phyloP scores from a whole-genome alignment of 352 stramenopile genomes.

The Globisporangium sylvaticum region DNA sequence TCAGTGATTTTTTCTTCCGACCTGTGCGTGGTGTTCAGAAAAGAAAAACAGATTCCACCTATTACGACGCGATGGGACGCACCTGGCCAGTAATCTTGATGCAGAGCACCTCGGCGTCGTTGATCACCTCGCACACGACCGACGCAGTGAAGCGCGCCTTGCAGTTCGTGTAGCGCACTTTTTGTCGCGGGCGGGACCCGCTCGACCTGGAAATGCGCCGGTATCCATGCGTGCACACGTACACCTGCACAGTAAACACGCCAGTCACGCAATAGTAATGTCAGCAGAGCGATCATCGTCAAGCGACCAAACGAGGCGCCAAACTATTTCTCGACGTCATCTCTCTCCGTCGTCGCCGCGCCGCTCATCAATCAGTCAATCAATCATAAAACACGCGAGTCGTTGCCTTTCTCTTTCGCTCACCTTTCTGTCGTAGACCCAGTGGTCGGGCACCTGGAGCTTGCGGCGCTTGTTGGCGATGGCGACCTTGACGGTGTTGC shows the following conservation, averaged over 20 bases:
- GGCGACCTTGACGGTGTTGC: conserved; percentile 71
- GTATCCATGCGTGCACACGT: conserved; percentile 75
- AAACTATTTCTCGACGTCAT: conserved; percentile 3
- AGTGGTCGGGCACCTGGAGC: conserved; percentile 55
- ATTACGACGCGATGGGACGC: neutral
- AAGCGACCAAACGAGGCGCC: neutral
- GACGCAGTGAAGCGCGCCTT: conserved; percentile 63
- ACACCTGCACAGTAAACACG: conserved; percentile 33
- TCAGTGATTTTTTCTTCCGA: neutral
- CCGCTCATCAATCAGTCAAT: neutral
- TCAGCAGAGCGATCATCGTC: neutral
- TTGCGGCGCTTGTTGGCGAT: conserved; percentile 70
- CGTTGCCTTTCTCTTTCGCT: no score
- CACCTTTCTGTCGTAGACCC: conserved; percentile 72
- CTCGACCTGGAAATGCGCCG: conserved; percentile 59
- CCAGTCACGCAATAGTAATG: conserved; percentile 5
- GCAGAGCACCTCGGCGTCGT: conserved; percentile 49
- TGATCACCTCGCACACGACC: conserved; percentile 45
- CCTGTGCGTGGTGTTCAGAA: neutral
- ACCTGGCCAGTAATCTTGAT: conserved; percentile 55
- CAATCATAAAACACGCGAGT: neutral
- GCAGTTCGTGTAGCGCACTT: conserved; percentile 69
- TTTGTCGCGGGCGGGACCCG: conserved; percentile 56
- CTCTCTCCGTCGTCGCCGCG: neutral
- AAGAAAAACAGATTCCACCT: neutral